Percentiles rank a stretch among this genome's conserved stretches.
Conservation (phyloP, 2,329 filamentous ascomycete genomes). For the Celoporthe dispersa region DNA sequence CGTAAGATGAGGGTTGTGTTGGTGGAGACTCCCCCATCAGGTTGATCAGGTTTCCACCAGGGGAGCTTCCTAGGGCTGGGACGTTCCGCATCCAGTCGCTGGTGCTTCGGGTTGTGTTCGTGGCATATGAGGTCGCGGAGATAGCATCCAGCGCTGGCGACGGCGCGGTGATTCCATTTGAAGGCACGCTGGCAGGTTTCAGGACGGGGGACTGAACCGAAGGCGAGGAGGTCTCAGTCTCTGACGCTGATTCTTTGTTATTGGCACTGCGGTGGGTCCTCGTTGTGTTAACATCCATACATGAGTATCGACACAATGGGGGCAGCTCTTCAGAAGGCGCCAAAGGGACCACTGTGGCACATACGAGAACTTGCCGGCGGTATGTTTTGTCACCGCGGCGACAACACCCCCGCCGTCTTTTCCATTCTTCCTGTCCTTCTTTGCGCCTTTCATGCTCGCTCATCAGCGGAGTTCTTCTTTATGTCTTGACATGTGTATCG, state of each 20-base stretch:
- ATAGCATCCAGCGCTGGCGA: constrained; percentile 55
- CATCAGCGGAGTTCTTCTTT: constrained; percentile 25
- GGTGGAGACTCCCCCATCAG: constrained; percentile 57
- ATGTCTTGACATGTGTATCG: constrained; percentile 13
- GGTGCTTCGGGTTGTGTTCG: constrained; percentile 53
- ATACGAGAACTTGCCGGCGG: constrained; percentile 56
- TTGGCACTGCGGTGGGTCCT: constrained; percentile 40
- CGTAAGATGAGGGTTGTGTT: constrained; percentile 57
- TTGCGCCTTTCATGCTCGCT: constrained; percentile 42
- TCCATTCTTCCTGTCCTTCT: constrained; percentile 60
- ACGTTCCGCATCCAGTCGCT: constrained; percentile 50
- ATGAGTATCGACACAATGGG: constrained; percentile 33
- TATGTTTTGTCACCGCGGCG: constrained; percentile 58
- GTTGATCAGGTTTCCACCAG: constrained; percentile 54
- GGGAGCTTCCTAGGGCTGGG: constrained; percentile 52
- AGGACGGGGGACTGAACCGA: constrained; percentile 52
- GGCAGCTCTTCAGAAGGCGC: constrained; percentile 28
- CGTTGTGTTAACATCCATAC: constrained; percentile 29
- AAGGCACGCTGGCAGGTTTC: constrained; percentile 44
- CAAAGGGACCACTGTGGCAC: constrained; percentile 38
- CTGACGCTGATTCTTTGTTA: constrained; percentile 41
- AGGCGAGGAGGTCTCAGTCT: constrained; percentile 50
- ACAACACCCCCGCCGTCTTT: constrained; percentile 58
- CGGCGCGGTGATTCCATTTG: constrained; percentile 47
- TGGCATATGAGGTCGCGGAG: constrained; percentile 53